Conservation (phyloP, 371 early-diverging fungal species). For the Lichtheimia corymbifera region DNA sequence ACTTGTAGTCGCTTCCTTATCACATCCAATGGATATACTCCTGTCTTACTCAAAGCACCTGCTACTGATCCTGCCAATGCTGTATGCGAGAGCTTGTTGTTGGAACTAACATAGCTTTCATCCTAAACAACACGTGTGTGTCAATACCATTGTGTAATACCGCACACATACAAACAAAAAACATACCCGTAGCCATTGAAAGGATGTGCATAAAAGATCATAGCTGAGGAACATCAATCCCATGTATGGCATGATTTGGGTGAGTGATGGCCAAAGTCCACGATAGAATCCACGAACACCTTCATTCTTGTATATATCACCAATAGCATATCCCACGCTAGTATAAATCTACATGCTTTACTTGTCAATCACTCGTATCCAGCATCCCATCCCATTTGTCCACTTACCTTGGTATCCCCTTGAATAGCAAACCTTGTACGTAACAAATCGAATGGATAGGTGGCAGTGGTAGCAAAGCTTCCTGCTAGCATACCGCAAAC, state of each 20-base stretch:
- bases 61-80: constrained; percentile 79
- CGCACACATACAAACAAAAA: not conserved
- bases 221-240: constrained; percentile 79
- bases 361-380: not conserved
- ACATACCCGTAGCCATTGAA: constrained; percentile 40
- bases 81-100: constrained; percentile 54
- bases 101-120: constrained; percentile 16
- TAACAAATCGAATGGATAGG: constrained; percentile 93
- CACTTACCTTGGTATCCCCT: constrained; percentile 46
- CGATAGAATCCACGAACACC: constrained; percentile 85
- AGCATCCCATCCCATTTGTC: not conserved
- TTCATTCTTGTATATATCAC: constrained; percentile 65
- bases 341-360: constrained; percentile 47
- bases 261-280: constrained; percentile 78
- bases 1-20: constrained; percentile 78
- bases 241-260: constrained; percentile 94
- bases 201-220: constrained; percentile 54
- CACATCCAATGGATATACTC: constrained; percentile 90
- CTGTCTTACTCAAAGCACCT: constrained; percentile 80
- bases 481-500: constrained; percentile 64
- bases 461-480: constrained; percentile 66
- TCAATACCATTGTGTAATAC: not conserved
- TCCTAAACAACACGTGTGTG: constrained; percentile 15
- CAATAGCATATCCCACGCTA: constrained; percentile 62
- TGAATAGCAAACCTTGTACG: constrained; percentile 90